These are phyloP conservation scores for Eustoma russellianum DNA, from an alignment of 257 asterid genomes.

Conservation along the genomic window DNA sequence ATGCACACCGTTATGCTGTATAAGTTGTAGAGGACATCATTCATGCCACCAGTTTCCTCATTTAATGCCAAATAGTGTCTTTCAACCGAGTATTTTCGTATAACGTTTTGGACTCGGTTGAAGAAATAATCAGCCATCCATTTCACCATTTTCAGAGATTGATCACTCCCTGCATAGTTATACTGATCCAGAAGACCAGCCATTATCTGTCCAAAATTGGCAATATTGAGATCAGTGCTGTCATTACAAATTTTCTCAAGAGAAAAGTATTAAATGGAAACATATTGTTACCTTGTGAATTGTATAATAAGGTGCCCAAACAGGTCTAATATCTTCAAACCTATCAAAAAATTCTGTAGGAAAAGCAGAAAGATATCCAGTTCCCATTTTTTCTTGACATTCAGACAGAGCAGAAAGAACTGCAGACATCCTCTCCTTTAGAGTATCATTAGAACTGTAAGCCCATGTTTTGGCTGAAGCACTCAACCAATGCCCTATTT, in stretches of 20 bases:
- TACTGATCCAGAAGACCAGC: slow-evolving; percentile 90
- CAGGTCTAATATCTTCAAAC: slow-evolving; percentile 52
- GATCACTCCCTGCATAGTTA: slow-evolving; percentile 41
- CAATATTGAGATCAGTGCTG: not conserved
- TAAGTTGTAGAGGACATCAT: slow-evolving; percentile 69
- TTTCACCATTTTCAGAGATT: slow-evolving; percentile 44
- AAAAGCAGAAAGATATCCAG: slow-evolving; percentile 87
- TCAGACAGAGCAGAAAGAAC: slow-evolving; percentile 45
- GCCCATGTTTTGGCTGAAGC: slow-evolving; percentile 94
- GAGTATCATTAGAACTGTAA: slow-evolving; percentile 60
- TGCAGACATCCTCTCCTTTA: slow-evolving; percentile 43
- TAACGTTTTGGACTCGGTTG: slow-evolving; percentile 67
- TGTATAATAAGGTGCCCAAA: slow-evolving; percentile 97
- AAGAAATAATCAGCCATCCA: slow-evolving; percentile 85
- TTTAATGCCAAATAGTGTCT: slow-evolving; percentile 65
- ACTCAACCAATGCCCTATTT: slow-evolving; percentile 77
- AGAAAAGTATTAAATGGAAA: not conserved
- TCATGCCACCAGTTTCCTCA: slow-evolving; percentile 98
- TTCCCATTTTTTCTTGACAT: slow-evolving; percentile 61
- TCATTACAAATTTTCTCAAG: not conserved
- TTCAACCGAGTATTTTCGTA: slow-evolving; percentile 46
- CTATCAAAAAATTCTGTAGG: slow-evolving; percentile 64
- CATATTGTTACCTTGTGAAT: slow-evolving; percentile 59
- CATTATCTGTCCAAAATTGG: slow-evolving; percentile 38
- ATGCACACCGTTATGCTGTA: slow-evolving; percentile 56